Evolutionary conservation across 1,139 yeast genomes (phyloP).

Genomic region (Protomyces lactucae-debilis): DNA sequence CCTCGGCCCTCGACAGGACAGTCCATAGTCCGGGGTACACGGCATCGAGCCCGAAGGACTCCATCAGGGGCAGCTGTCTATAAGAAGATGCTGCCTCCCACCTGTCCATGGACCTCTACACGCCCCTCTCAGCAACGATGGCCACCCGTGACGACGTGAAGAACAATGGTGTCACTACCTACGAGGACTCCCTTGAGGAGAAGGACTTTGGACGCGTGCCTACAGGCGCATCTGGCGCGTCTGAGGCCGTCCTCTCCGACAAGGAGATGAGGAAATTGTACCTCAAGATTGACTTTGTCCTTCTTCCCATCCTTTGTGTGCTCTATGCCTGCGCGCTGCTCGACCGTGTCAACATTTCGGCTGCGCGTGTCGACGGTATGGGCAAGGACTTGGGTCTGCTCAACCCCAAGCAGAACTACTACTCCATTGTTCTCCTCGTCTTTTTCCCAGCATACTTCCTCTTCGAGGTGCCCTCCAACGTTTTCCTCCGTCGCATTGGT

Average conservation of each 20-base stretch:
- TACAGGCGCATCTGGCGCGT: constrained; percentile 4
- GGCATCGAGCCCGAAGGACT: too few relatives aligned
- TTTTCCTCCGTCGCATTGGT: constrained; percentile 51
- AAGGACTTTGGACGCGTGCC: background rate
- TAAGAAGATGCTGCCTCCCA: background rate
- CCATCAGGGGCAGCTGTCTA: background rate
- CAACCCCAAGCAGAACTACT: constrained; percentile 43
- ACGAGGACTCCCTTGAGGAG: constrained; percentile 1
- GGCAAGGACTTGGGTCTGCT: constrained; percentile 45
- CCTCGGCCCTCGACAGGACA: too few relatives aligned
- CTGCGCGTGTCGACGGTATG: constrained; percentile 57
- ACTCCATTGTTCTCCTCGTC: constrained; percentile 55
- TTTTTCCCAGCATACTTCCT: constrained; percentile 67
- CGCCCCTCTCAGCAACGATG: background rate
- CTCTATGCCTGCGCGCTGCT: constrained; percentile 58
- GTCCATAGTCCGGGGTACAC: too few relatives aligned
- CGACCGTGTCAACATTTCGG: constrained; percentile 59
- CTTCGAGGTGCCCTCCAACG: constrained; percentile 63
- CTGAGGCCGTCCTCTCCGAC: constrained; percentile 10
- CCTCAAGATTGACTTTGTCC: constrained; percentile 50
- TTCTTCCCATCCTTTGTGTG: constrained; percentile 53
- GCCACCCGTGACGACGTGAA: background rate
- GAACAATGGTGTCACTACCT: background rate
- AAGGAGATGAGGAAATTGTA: constrained; percentile 36
- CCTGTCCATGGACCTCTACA: background rate